Evolutionary conservation across 441 rosid species (phyloP).

Genomic region (Euphorbia corollata): DNA sequence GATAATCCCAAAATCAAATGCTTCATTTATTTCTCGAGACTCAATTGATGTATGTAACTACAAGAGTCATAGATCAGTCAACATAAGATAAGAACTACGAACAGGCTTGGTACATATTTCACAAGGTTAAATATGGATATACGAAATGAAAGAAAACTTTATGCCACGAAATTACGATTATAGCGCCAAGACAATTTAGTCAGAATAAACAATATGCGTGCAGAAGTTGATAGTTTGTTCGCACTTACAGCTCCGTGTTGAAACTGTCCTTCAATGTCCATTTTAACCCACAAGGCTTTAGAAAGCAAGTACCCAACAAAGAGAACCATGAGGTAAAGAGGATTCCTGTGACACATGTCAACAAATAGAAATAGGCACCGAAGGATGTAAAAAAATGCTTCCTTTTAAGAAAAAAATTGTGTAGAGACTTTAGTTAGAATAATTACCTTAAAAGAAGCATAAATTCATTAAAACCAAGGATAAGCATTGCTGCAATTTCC

Average conservation of each 20-base stretch:
- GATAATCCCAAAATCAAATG: neutral
- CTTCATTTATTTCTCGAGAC: neutral
- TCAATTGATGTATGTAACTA: neutral
- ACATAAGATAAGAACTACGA: neutral
- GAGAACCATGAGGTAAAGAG: constrained; percentile 60
- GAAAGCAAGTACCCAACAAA: constrained; percentile 54
- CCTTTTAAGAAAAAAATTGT: neutral
- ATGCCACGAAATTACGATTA: neutral
- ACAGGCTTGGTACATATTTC: neutral
- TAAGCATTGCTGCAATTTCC: constrained; percentile 65
- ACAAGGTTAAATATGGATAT: neutral
- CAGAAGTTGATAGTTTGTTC: neutral
- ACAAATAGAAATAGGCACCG: constrained; percentile 4
- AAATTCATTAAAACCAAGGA: constrained; percentile 79
- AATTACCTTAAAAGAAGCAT: constrained; percentile 67
- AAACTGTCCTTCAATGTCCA: constrained; percentile 59
- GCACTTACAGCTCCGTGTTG: constrained; percentile 72
- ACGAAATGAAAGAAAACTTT: neutral
- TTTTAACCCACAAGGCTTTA: constrained; percentile 82
- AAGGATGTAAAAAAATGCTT: constrained; percentile 8
- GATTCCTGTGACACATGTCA: constrained; percentile 55
- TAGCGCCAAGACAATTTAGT: neutral
- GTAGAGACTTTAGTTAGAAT: neutral
- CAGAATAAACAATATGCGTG: neutral
- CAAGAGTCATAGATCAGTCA: neutral